A percentile compares a stretch with the other conserved stretches of the same genome.
Conservation (phyloP, 2,329 filamentous ascomycete species). For the Fusarium sp. region DNA sequence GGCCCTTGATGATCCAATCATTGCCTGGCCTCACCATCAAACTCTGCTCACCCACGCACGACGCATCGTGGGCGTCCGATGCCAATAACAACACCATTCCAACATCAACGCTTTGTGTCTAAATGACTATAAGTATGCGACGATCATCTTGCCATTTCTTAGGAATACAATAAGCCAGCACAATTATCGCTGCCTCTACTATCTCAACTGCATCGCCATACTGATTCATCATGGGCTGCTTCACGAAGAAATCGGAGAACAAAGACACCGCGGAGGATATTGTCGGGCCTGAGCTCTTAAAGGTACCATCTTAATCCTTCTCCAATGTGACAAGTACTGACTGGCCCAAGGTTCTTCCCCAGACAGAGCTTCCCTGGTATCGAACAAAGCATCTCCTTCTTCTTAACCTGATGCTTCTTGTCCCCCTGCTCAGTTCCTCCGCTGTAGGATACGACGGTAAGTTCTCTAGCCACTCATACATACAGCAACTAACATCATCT, state of each 20-base stretch:
- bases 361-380: neutral
- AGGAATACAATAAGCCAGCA: neutral
- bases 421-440: neutral
- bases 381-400: neutral
- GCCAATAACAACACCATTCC: neutral
- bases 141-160: fast-evolving
- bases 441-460: neutral
- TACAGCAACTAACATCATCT: neutral
- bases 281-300: neutral
- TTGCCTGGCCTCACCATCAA: too few species aligned
- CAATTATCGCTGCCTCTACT: neutral
- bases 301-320: neutral
- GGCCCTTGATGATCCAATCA: too few species aligned
- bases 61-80: too few species aligned
- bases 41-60: too few species aligned
- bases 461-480: fast-evolving
- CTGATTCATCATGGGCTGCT: neutral
- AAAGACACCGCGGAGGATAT: neutral
- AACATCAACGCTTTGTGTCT: neutral
- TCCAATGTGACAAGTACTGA: neutral
- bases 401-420: neutral
- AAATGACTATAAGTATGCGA: neutral
- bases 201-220: neutral
- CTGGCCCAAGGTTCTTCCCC: neutral
- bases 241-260: neutral